Percentiles rank a stretch among this genome's conserved stretches.
Conservation (phyloP, 129 eudicot species). For the Tagetes erecta region DNA sequence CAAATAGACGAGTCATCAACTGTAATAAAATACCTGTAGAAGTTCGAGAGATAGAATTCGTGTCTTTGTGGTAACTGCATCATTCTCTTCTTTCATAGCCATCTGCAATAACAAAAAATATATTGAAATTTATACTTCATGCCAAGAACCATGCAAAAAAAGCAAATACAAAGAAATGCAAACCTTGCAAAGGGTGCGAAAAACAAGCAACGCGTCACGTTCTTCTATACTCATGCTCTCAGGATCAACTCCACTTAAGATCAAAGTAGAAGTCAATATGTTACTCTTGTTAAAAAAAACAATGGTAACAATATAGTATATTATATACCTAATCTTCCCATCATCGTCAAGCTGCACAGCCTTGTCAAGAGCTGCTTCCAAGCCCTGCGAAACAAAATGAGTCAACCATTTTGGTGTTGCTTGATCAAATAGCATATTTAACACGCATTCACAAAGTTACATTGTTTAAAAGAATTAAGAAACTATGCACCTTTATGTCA, state of each 20-base stretch:
- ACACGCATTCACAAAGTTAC: constrained; percentile 1
- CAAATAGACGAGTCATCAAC: constrained; percentile 26
- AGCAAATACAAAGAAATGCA: constrained; percentile 21
- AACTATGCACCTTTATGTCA: constrained; percentile 71
- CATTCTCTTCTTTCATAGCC: constrained; percentile 95
- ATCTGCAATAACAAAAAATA: constrained; percentile 50
- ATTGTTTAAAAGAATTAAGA: not conserved
- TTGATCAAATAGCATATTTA: constrained; percentile 11
- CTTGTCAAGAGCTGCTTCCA: constrained; percentile 97
- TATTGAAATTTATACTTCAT: constrained; percentile 12
- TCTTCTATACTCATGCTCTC: constrained; percentile 75
- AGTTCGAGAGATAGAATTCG: constrained; percentile 87
- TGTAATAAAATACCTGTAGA: constrained; percentile 62
- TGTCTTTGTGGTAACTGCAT: constrained; percentile 76
- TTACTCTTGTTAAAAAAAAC: not conserved
- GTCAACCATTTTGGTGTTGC: constrained; percentile 19
- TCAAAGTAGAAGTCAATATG: constrained; percentile 9
- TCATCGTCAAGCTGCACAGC: constrained; percentile 47
- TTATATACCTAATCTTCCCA: constrained; percentile 28
- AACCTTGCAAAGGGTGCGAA: constrained; percentile 97
- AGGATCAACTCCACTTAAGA: constrained; percentile 61
- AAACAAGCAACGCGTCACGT: constrained; percentile 80
- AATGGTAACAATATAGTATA: not conserved
- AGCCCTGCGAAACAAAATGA: constrained; percentile 50
- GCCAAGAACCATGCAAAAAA: not conserved